phyloP scores from a whole-genome alignment of 192 early-diverging fungal species.

The Mortierella hygrophila region DNA sequence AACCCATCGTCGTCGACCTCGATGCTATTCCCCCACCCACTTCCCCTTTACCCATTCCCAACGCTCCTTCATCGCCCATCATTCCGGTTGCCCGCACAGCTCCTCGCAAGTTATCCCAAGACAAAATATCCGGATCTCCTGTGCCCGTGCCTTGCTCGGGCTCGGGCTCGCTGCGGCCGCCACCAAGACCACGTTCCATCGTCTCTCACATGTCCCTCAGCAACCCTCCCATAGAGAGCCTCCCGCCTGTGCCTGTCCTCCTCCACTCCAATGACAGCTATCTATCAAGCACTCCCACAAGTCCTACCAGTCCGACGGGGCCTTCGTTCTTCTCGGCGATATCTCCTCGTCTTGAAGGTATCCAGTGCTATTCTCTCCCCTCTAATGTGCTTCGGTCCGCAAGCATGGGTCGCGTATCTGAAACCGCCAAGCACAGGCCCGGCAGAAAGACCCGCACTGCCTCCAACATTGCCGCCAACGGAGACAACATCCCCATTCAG shows the following conservation, averaged over 20 bases:
- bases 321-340: conserved; percentile 15
- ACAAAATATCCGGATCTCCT: conserved; percentile 16
- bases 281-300: conserved; percentile 36
- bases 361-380: conserved; percentile 24
- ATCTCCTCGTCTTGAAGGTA: conserved; percentile 13
- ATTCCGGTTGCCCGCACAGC: conserved; percentile 14
- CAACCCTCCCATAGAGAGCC: conserved; percentile 42
- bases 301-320: conserved; percentile 39
- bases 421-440: conserved; percentile 5
- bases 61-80: background rate
- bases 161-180: conserved; percentile 28
- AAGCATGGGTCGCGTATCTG: conserved; percentile 28
- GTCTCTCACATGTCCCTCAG: conserved; percentile 39
- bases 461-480: background rate
- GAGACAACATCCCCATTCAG: background rate
- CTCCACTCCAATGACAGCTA: conserved; percentile 38
- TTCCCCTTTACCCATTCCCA: conserved; percentile 39
- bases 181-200: conserved; percentile 50
- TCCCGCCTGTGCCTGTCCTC: conserved; percentile 40
- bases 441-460: background rate
- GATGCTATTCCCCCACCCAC: conserved; percentile 44
- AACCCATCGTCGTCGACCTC: conserved; percentile 34
- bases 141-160: background rate
- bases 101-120: conserved; percentile 12
- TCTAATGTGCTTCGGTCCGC: conserved; percentile 14